phyloP scores from a whole-genome alignment of 495 filamentous ascomycete species.

The Rhizodiscina lignyota region DNA sequence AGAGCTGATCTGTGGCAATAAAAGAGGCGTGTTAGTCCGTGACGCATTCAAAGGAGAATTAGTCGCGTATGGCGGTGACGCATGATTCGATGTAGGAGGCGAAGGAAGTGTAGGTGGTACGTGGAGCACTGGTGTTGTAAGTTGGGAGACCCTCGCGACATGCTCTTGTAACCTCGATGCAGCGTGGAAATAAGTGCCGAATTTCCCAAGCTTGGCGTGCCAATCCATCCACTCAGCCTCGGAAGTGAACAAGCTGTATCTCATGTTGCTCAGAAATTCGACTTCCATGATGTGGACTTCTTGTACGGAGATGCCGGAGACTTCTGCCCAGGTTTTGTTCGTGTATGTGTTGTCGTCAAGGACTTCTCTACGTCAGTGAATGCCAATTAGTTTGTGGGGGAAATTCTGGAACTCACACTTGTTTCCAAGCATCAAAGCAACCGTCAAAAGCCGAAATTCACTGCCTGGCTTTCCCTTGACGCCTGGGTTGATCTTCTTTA shows the following conservation, averaged over 20 bases:
- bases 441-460: slow-evolving; percentile 87
- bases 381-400: neutral
- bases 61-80: slow-evolving; percentile 23
- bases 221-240: slow-evolving; percentile 70
- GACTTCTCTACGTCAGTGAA: slow-evolving; percentile 29
- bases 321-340: slow-evolving; percentile 99
- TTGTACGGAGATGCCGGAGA: slow-evolving; percentile 81
- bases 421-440: slow-evolving; percentile 95
- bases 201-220: slow-evolving; percentile 64
- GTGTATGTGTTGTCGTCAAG: slow-evolving; percentile 98
- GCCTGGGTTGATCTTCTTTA: slow-evolving; percentile 75
- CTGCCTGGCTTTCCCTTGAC: slow-evolving; percentile 86
- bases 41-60: slow-evolving; percentile 14
- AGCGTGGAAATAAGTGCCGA: slow-evolving; percentile 62
- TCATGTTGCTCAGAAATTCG: slow-evolving; percentile 96
- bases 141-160: slow-evolving; percentile 16
- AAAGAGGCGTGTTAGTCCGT: slow-evolving; percentile 21
- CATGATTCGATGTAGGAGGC: slow-evolving; percentile 30
- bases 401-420: slow-evolving; percentile 50
- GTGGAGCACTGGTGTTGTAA: slow-evolving; percentile 26
- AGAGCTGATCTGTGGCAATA: slow-evolving; percentile 21
- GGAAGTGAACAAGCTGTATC: slow-evolving; percentile 78
- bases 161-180: slow-evolving; percentile 24
- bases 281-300: slow-evolving; percentile 99
- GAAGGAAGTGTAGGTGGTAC: slow-evolving; percentile 34